These are phyloP conservation scores for Fusarium tricinctum DNA, from an alignment of 2,329 filamentous ascomycete genomes.

Conservation along the genomic window DNA sequence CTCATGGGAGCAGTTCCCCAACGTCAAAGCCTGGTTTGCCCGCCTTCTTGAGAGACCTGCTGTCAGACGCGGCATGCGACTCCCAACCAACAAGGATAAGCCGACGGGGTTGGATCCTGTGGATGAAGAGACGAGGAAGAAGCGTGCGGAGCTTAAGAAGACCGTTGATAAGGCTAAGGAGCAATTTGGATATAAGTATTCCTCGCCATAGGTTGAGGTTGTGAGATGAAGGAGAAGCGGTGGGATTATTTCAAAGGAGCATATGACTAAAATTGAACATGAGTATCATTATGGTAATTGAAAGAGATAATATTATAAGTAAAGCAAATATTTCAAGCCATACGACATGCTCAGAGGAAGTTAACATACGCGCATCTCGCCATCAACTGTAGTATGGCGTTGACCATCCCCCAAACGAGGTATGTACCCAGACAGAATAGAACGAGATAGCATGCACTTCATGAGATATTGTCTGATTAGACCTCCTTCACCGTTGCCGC, in stretches of 20 bases:
- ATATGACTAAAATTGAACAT: not conserved
- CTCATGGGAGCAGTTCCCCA: constrained; percentile 72
- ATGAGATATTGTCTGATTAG: not conserved
- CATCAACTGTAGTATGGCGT: not conserved
- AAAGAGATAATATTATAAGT: not conserved
- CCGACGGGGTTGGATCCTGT: constrained; percentile 39
- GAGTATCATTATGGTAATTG: not conserved
- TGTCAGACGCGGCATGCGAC: constrained; percentile 78
- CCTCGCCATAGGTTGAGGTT: constrained; percentile 54
- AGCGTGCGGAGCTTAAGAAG: constrained; percentile 49
- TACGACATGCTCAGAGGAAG: not conserved
- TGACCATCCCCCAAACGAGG: not conserved
- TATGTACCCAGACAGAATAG: not conserved
- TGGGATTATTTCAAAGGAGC: not conserved
- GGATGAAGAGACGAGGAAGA: constrained; percentile 38
- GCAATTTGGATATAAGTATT: constrained; percentile 64
- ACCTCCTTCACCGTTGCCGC: no score
- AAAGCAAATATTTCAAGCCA: no score
- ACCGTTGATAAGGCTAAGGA: constrained; percentile 59
- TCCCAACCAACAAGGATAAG: constrained; percentile 65
- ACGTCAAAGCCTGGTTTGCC: constrained; percentile 80
- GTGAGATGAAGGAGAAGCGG: not conserved
- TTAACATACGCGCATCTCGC: not conserved
- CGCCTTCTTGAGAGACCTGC: constrained; percentile 75
- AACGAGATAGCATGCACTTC: not conserved